phyloP scores from a whole-genome alignment of 768 basidiomycete genomes.

The Cubamyces sp. region DNA sequence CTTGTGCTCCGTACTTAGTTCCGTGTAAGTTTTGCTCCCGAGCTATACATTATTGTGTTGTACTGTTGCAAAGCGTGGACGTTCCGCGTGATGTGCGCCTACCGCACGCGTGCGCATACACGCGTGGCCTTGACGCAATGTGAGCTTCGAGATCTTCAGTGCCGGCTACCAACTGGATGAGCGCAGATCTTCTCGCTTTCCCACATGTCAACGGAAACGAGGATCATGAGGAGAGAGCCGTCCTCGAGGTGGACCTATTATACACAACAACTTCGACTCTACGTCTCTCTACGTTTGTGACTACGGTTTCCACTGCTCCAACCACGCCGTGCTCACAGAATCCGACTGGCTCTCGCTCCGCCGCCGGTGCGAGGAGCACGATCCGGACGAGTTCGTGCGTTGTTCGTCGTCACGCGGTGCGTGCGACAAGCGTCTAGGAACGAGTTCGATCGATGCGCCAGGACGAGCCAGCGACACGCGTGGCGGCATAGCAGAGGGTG shows the following conservation, averaged over 20 bases:
- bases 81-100: neutral
- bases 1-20: slow-evolving; percentile 7
- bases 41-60: slow-evolving; percentile 21
- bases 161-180: neutral
- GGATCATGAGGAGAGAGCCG: neutral
- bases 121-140: too few species aligned
- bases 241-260: slow-evolving; percentile 2
- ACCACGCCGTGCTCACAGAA: neutral
- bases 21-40: slow-evolving; percentile 10
- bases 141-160: neutral
- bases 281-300: neutral
- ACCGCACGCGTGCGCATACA: too few species aligned
- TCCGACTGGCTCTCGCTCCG: slow-evolving; percentile 1
- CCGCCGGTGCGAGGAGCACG: neutral
- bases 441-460: slow-evolving; percentile 10
- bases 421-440: neutral
- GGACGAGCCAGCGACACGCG: neutral
- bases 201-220: neutral
- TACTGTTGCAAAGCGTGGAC: neutral
- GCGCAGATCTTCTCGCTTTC: too few species aligned
- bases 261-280: neutral
- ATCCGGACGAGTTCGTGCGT: neutral
- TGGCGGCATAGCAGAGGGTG: neutral
- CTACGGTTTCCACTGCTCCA: neutral
- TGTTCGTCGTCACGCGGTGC: neutral